Evolutionary conservation across 1,284 basidiomycete genomes (phyloP).

Genomic region (Wolfiporia cocos): DNA sequence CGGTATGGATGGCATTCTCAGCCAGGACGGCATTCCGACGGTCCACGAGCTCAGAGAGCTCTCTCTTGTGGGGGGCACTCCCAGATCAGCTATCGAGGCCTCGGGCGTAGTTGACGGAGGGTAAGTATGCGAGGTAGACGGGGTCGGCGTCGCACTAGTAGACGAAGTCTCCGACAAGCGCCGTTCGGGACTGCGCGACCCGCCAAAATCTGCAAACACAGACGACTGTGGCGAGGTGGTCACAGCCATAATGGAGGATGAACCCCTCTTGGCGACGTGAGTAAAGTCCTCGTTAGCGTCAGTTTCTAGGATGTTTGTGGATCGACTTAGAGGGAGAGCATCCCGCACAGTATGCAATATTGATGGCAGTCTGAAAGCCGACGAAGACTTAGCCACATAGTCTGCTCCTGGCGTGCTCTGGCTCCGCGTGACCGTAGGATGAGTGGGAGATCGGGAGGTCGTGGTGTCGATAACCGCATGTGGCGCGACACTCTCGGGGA

Average conservation of each 20-base stretch:
- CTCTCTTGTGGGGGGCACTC: conserved; percentile 23
- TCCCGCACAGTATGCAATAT: conserved; percentile 64
- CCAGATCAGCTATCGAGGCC: conserved; percentile 36
- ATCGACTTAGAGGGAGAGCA: conserved; percentile 29
- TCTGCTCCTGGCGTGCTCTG: conserved; percentile 21
- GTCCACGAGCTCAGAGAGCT: conserved; percentile 42
- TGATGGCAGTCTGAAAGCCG: conserved; percentile 53
- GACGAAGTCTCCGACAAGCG: no score
- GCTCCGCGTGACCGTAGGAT: conserved; percentile 31
- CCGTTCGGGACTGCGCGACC: conserved; percentile 10
- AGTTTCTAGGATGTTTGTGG: conserved; percentile 26
- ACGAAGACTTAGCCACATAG: conserved; percentile 15
- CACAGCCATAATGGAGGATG: conserved; percentile 56
- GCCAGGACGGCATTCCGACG: conserved; percentile 32
- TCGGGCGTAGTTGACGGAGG: conserved; percentile 58
- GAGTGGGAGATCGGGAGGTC: conserved; percentile 31
- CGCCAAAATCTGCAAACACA: conserved; percentile 17
- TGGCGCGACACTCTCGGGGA: conserved; percentile 32
- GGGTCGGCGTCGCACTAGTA: conserved; percentile 19
- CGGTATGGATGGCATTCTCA: conserved; percentile 34
- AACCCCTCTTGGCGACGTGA: conserved; percentile 50
- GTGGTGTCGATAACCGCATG: conserved; percentile 66
- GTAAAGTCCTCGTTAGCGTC: conserved; percentile 59
- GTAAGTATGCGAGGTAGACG: conserved; percentile 45
- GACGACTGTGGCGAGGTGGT: conserved; percentile 31